phyloP scores from a whole-genome alignment of 176 grass and related monocot species.

The Leersia perrieri region DNA sequence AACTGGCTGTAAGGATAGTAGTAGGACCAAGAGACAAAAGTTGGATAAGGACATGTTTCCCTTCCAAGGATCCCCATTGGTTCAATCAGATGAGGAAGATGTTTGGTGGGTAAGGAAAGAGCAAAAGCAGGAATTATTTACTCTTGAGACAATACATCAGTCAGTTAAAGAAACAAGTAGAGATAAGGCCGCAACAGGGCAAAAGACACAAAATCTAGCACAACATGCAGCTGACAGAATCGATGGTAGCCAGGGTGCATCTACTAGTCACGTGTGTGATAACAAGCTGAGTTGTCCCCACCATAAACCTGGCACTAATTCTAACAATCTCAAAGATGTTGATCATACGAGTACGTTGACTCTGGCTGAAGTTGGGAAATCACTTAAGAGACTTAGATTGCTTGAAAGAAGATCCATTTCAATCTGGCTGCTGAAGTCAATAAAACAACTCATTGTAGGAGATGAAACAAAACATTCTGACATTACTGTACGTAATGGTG shows the following conservation, averaged over 20 bases:
- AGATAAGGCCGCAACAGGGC: slow-evolving; percentile 65
- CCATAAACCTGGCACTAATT: slow-evolving; percentile 64
- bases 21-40: slow-evolving; percentile 68
- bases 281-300: slow-evolving; percentile 85
- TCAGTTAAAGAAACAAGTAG: slow-evolving; percentile 65
- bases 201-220: slow-evolving; percentile 90
- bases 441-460: slow-evolving; percentile 82
- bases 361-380: slow-evolving; percentile 74
- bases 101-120: slow-evolving; percentile 93
- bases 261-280: slow-evolving; percentile 97
- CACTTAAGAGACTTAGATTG: slow-evolving; percentile 77
- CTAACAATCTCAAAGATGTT: slow-evolving; percentile 66
- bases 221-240: slow-evolving; percentile 87
- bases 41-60: slow-evolving; percentile 50
- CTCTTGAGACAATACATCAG: slow-evolving; percentile 60
- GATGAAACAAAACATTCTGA: slow-evolving; percentile 64
- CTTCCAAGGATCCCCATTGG: slow-evolving; percentile 56
- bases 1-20: slow-evolving; percentile 81
- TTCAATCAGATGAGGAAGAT: slow-evolving; percentile 84
- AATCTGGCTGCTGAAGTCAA: slow-evolving; percentile 82
- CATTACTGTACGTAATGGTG: slow-evolving; percentile 51
- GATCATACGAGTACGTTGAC: slow-evolving; percentile 40
- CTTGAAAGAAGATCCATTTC: slow-evolving; percentile 89
- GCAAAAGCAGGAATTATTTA: slow-evolving; percentile 69
- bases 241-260: slow-evolving; percentile 91